A percentile compares a stretch with the other conserved stretches of the same genome.
phyloP scores from a whole-genome alignment of 352 stramenopile genomes.

The Globisporangium camurandrum region DNA sequence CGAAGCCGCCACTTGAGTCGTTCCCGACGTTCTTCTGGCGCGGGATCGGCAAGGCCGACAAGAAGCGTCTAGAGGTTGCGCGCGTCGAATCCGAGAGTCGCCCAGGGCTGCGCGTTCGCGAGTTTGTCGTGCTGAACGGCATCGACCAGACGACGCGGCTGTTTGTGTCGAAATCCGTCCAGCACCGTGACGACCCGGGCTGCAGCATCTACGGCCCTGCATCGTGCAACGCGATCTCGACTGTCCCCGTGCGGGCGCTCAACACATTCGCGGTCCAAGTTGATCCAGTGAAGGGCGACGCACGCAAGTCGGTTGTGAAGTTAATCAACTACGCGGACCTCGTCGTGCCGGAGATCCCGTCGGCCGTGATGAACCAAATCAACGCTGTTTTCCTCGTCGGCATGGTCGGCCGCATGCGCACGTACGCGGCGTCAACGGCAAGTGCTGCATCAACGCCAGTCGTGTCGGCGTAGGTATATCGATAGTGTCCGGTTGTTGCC shows the following conservation, averaged over 20 bases:
- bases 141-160: conserved; percentile 10
- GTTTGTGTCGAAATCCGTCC: conserved; percentile 14
- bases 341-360: conserved; percentile 10
- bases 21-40: conserved; percentile 20
- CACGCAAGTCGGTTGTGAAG: too few species aligned
- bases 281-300: too few species aligned
- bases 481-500: too few species aligned
- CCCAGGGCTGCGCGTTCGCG: conserved; percentile 6
- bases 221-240: too few species aligned
- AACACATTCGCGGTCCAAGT: too few species aligned
- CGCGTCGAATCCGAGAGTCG: conserved; percentile 1
- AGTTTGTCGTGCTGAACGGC: conserved; percentile 9
- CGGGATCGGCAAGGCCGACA: conserved; percentile 11
- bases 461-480: too few species aligned
- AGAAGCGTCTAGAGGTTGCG: conserved; percentile 20
- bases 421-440: not conserved
- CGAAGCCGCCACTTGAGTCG: conserved; percentile 17
- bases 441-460: too few species aligned
- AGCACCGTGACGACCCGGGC: conserved; percentile 13
- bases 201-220: conserved; percentile 19
- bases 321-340: conserved; percentile 23
- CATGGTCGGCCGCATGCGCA: conserved; percentile 16
- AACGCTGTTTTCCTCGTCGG: conserved; percentile 14
- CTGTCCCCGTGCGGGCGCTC: too few species aligned
- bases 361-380: conserved; percentile 23